Evolutionary conservation across 805 yeast species (phyloP), one percentile per base, ranked within the genome.

Genomic region (Candida maesae): DNA sequence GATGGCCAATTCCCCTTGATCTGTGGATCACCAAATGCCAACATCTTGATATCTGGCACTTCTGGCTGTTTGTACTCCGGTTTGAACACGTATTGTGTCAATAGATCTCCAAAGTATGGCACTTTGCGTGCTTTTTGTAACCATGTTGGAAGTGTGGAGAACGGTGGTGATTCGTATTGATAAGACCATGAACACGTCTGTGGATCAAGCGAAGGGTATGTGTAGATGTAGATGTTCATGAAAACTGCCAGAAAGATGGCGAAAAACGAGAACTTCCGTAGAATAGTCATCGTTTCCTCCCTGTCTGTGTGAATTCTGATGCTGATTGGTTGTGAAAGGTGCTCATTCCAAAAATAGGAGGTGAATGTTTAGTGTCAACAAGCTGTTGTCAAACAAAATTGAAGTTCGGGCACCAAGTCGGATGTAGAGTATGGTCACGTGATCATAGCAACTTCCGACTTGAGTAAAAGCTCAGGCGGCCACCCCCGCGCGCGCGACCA

Each of bases 1-100:
- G 70, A 66, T 7, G 74, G 76, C 84, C 87, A 80, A 51, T 81
- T 77, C 2, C 99, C 99, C 47, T 91, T 85, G 61, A 93, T 90
- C 66, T 93, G 99, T 0, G 99, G 99, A 57, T 93, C 99, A 6
- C 98, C 99, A 61, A 89, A 81, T 6, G 95, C 84, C 49, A 90
- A 61, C 63, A 93, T 63, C 47, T 77, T 78, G 38, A 90, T 73
- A 50, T 74, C 79, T 10, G 51, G 49, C 4, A 49, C 42, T 2
- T 19, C 35, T 20, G 50, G 47, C 12, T 38, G 24, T 15, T 34
- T 44, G 29, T 45, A 29, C 28, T 38, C 32, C 43, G 52, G 28
- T 26, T 52, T 41, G 23, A 62, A 16, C 41, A 68, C 47, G 50
- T 67, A 42, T 33, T 59, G 55, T 54, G 30, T 59, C 18, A 42